Evolutionary conservation across 768 basidiomycete genomes (phyloP), one percentile per base, ranked within the genome.

Genomic region (Phylloporus sp.): DNA sequence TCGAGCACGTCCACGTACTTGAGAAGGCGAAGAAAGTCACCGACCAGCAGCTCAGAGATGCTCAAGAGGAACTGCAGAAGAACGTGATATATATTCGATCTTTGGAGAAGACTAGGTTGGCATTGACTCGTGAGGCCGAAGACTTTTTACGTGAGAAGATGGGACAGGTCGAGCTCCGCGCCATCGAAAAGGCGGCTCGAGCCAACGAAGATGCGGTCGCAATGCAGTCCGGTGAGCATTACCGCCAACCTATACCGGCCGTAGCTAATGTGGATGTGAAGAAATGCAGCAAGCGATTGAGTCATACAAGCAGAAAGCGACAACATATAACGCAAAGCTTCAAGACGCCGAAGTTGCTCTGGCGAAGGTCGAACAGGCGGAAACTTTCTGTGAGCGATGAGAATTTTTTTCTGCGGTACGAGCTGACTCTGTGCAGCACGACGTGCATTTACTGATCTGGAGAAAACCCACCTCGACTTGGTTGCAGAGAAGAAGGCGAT

Each of bases 1-100:
- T n/a, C n/a, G n/a, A n/a, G n/a, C n/a, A n/a, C n/a, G n/a, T n/a
- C n/a, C n/a, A n/a, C n/a, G 95, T 97, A 23, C 76, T 95, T 10
- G 93, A 97, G 63, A 90, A 94, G 62, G 95, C 95, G 14, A 98
- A 97, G 66, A 83, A 83, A 28, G 83, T 95, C 46, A 94, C 95
- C 1, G 95, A 98, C 63, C 81, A 86, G 31, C 90, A 96, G 60
- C 80, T 97, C 14, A 79, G 74, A 17, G 88, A 90, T 3, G 86
- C 92, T 1, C 84, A 88, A 46, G 66, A 74, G 17, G 91, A 95
- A 62, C 66, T 95, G 26, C 76, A 83, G 63, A 81, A 82, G 49
- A 83, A 88, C 34, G 76, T 73, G 6, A 73, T 75, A 1, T 84
- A 91, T 55, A 87, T 94, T 53, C 83, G 85, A 33, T 90, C 89